Percentiles rank a stretch among this genome's conserved stretches.
These are phyloP conservation scores for Cryptococcus sp. DNA, from an alignment of 1,284 basidiomycete species.

Conservation along the genomic window DNA sequence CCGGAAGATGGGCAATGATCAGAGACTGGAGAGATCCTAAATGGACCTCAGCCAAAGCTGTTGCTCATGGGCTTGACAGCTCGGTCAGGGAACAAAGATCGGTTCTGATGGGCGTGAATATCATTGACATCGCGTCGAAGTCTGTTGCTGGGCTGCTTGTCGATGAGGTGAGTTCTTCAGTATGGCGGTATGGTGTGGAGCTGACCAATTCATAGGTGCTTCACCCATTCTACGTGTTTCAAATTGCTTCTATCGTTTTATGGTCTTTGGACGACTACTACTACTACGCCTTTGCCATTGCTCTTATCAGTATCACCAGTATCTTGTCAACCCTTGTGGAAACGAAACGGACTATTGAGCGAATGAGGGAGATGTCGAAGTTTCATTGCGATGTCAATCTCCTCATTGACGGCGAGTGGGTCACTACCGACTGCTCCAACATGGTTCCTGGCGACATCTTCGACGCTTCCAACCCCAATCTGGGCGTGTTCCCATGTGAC, in stretches of 20 bases:
- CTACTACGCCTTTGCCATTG: constrained; percentile 98
- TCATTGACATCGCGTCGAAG: constrained; percentile 90
- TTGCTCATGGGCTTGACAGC: constrained; percentile 66
- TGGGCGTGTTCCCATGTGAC: constrained; percentile 84
- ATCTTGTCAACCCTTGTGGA: constrained; percentile 87
- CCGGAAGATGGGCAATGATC: constrained; percentile 78
- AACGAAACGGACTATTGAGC: constrained; percentile 87
- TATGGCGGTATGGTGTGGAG: neutral
- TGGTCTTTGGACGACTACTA: constrained; percentile 96
- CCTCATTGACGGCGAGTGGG: constrained; percentile 70
- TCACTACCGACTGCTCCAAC: constrained; percentile 69
- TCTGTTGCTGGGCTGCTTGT: constrained; percentile 77
- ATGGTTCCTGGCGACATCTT: constrained; percentile 93
- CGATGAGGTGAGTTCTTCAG: constrained; percentile 69
- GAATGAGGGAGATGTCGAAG: constrained; percentile 96
- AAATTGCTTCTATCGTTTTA: constrained; percentile 90
- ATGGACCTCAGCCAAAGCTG: constrained; percentile 67
- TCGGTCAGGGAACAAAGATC: constrained; percentile 65
- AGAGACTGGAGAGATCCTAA: constrained; percentile 89
- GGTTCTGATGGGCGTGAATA: constrained; percentile 79
- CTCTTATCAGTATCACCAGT: constrained; percentile 83
- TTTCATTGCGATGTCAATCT: constrained; percentile 81
- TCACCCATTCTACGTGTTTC: constrained; percentile 97
- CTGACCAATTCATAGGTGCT: constrained; percentile 63
- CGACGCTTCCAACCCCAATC: constrained; percentile 75